Evolutionary conservation across 208 protist species (phyloP).

Genomic region (Acanthamoeba lenticulata): DNA sequence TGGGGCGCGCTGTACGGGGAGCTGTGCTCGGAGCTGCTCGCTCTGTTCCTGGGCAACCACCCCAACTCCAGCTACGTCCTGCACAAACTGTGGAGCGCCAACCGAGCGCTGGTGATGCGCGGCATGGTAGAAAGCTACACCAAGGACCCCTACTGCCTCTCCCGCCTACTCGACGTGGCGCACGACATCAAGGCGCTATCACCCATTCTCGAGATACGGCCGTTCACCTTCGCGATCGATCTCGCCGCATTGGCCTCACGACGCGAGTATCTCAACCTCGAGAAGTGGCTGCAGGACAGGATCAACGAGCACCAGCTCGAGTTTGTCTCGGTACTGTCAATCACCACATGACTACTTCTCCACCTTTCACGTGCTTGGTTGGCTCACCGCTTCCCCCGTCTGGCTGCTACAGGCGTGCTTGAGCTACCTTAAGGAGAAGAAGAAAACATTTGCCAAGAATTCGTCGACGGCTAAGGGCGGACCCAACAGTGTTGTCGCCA

Average conservation of each 20-base stretch:
- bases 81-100: constrained; percentile 78
- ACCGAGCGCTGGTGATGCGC: constrained; percentile 76
- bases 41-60: constrained; percentile 70
- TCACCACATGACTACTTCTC: too few relatives aligned
- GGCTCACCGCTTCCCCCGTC: not conserved
- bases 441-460: constrained; percentile 31
- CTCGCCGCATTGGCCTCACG: constrained; percentile 83
- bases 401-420: constrained; percentile 53
- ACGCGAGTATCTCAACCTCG: constrained; percentile 86
- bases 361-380: not conserved
- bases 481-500: not conserved
- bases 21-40: constrained; percentile 71
- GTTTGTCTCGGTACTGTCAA: constrained; percentile 1
- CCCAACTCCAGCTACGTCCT: constrained; percentile 75
- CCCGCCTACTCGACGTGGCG: constrained; percentile 85
- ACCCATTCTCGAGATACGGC: constrained; percentile 75
- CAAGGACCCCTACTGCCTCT: constrained; percentile 78
- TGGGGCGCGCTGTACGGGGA: constrained; percentile 76
- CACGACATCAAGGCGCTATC: constrained; percentile 80
- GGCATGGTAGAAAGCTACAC: constrained; percentile 80
- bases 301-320: constrained; percentile 68
- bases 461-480: not conserved
- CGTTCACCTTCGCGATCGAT: constrained; percentile 85
- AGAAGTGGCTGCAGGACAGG: constrained; percentile 81
- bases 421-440: constrained; percentile 70